A percentile compares a stretch with the other conserved stretches of the same genome.
Conservation (phyloP, 108 stramenopile genomes). For the Cyclostephanos tholiformis region DNA sequence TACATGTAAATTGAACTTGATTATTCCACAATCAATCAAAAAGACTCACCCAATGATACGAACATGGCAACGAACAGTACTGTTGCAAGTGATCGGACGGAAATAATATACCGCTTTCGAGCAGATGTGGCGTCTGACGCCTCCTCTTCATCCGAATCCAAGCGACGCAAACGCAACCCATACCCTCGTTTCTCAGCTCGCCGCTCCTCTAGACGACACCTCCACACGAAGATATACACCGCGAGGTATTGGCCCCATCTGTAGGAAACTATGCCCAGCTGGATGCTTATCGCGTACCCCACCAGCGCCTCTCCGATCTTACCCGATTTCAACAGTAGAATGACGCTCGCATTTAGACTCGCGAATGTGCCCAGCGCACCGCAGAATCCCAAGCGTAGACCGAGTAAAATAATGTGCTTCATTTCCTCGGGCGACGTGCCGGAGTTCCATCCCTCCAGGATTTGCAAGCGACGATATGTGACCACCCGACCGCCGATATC, state of each 20-base stretch:
- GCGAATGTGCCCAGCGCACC: slow-evolving; percentile 77
- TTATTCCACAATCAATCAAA: no score
- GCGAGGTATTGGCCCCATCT: slow-evolving; percentile 82
- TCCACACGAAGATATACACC: slow-evolving; percentile 82
- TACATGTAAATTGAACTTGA: no score
- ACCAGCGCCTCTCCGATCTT: slow-evolving; percentile 70
- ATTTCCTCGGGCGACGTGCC: slow-evolving; percentile 80
- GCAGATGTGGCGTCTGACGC: slow-evolving; percentile 1
- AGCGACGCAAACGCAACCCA: slow-evolving; percentile 61
- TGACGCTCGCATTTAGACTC: slow-evolving; percentile 81
- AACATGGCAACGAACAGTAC: slow-evolving; percentile 65
- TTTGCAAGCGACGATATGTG: slow-evolving; percentile 53
- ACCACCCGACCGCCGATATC: slow-evolving; percentile 57
- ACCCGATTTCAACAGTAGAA: slow-evolving; percentile 59
- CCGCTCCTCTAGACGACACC: slow-evolving; percentile 65
- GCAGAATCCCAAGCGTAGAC: slow-evolving; percentile 81
- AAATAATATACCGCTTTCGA: slow-evolving; percentile 52
- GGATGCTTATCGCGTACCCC: slow-evolving; percentile 71
- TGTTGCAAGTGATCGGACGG: slow-evolving; percentile 70
- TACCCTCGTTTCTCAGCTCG: slow-evolving; percentile 72
- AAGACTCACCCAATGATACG: slow-evolving; percentile 29
- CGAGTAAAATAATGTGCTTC: slow-evolving; percentile 79
- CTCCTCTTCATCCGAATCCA: slow-evolving; percentile 43
- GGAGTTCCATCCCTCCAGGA: slow-evolving; percentile 81
- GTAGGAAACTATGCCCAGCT: slow-evolving; percentile 77